A percentile compares a stretch with the other conserved stretches of the same genome.
phyloP scores from a whole-genome alignment of 2,329 filamentous ascomycete genomes.

The Emergomyces orientalis region DNA sequence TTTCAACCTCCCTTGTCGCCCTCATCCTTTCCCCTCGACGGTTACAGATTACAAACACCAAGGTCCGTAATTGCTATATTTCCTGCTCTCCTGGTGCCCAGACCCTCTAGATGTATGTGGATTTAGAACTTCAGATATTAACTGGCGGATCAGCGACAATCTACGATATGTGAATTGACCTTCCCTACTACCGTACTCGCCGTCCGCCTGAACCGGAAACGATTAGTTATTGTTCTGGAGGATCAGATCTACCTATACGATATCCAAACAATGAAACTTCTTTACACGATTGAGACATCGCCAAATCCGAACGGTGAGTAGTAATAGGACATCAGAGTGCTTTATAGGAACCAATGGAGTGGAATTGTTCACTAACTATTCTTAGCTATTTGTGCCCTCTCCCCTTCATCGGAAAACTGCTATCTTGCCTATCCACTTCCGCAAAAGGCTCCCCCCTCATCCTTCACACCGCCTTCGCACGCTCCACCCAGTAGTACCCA shows the following conservation, averaged over 20 bases:
- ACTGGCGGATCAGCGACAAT: conserved; percentile 45
- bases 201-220: conserved; percentile 86
- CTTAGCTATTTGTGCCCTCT: conserved; percentile 77
- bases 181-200: conserved; percentile 95
- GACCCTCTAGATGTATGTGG: neutral
- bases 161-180: conserved; percentile 95
- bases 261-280: conserved; percentile 94
- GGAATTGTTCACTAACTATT: neutral
- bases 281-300: conserved; percentile 87
- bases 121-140: conserved; percentile 3
- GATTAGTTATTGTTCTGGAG: conserved; percentile 85
- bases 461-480: conserved; percentile 59
- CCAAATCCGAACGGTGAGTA: conserved; percentile 67
- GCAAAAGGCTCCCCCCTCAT: conserved; percentile 46
- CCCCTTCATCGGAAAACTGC: conserved; percentile 89
- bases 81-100: neutral
- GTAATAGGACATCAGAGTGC: neutral
- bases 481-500: conserved; percentile 73
- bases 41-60: conserved; percentile 94
- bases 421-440: conserved; percentile 91
- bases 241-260: conserved; percentile 98
- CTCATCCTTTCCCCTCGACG: conserved; percentile 85
- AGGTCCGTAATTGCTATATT: conserved; percentile 47
- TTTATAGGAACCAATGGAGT: neutral
- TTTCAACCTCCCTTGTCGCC: conserved; percentile 92